Base-by-base conservation (phyloP, 1,139 yeast genomes). In the Yamadazyma trypodendri region DNA sequence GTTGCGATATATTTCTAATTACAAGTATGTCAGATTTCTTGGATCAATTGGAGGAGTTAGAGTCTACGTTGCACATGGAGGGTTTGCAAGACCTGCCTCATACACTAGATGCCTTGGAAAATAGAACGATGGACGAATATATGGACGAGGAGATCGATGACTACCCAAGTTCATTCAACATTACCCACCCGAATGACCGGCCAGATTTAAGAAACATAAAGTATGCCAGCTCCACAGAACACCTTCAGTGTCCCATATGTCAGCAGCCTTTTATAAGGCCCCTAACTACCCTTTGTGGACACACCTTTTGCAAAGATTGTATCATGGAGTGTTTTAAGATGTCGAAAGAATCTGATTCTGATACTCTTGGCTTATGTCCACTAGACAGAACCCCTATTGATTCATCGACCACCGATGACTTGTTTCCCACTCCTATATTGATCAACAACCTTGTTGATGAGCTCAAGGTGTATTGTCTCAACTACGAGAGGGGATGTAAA, bases 361-460 rank as follows among this genome's bases (percentile, higher is more conserved):
- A 50, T 11, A 32, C 42, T 3, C 44, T 58, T 5, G 71, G 75
- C 24, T 62, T 65, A 34, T 82, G 89, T 54, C 88, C 89, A 0
- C 63, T 82, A 22, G 89, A 82, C 58, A 60, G 89, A 35, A 77
- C 77, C 2, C 72, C 75, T 2, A 47, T 79, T 28, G 65, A 64
- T 41, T 51, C 63, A 1, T 46, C 52, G 6, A 55, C 65, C 44
- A 45, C 54, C 27, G 68, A 71, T 39, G 81, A 76, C 44, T 56
- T 81, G 20, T 72, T 66, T 39, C 83, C 85, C 4, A 75, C 88
- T 0, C 86, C 89, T 1, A 68, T 79, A 13, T 58, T 82, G 12
- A 65, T 83, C 9, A 58, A 75, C n/a, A 80, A 81, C 47, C 63
- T 82, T 49, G 67, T 81, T 1, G 85, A 81, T 51, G 87, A 81